phyloP scores from a whole-genome alignment of 768 basidiomycete genomes.

The Suillus decipiens region DNA sequence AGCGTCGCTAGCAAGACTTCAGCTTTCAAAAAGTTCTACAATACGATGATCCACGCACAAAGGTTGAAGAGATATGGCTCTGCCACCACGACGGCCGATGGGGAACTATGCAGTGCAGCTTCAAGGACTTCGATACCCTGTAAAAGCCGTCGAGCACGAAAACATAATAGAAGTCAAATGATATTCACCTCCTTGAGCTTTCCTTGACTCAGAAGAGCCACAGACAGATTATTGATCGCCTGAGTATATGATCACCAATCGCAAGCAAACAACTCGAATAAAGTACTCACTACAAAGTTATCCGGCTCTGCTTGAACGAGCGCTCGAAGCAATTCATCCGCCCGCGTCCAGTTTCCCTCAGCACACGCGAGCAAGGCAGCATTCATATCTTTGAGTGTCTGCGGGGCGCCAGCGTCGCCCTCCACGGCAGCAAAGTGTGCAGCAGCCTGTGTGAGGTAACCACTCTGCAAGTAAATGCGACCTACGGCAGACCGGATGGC shows the following conservation, averaged over 20 bases:
- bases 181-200: slow-evolving; percentile 63
- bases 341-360: slow-evolving; percentile 67
- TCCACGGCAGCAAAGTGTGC: slow-evolving; percentile 50
- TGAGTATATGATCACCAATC: slow-evolving; percentile 20
- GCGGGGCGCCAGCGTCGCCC: slow-evolving; percentile 45
- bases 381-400: slow-evolving; percentile 57
- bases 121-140: slow-evolving; percentile 76
- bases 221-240: slow-evolving; percentile 80
- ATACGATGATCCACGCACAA: slow-evolving; percentile 47
- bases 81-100: slow-evolving; percentile 69
- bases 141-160: slow-evolving; percentile 1
- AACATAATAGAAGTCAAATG: background rate
- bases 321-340: slow-evolving; percentile 44
- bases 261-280: background rate
- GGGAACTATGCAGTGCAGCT: slow-evolving; percentile 58
- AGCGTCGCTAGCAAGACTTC: slow-evolving; percentile 60
- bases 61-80: slow-evolving; percentile 88
- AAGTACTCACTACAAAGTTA: slow-evolving; percentile 54
- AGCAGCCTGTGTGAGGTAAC: slow-evolving; percentile 60
- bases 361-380: slow-evolving; percentile 65
- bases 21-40: slow-evolving; percentile 1
- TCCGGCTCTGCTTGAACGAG: slow-evolving; percentile 56
- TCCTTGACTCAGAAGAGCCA: slow-evolving; percentile 70
- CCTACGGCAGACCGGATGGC: slow-evolving; percentile 69
- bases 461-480: slow-evolving; percentile 74